Conservation (phyloP, 2,329 filamentous ascomycete genomes). For the Pseudogymnoascus verrucosus region DNA sequence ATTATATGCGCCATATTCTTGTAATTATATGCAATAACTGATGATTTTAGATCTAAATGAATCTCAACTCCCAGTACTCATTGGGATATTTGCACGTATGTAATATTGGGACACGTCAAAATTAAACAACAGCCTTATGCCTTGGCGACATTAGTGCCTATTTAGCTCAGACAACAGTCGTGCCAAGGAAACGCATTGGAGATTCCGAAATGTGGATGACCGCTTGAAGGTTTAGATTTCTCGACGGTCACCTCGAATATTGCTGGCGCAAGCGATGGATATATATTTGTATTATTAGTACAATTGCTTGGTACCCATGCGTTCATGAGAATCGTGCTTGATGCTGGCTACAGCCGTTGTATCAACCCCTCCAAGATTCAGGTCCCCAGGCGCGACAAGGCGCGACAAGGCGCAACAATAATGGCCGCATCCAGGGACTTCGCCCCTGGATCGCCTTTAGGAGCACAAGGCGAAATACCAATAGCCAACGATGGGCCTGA, state of each 20-base stretch:
- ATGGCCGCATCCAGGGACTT: constrained; percentile 1
- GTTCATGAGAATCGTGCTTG: neutral
- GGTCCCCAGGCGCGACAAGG: neutral
- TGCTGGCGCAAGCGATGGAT: neutral
- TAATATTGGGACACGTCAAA: neutral
- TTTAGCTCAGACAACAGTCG: neutral
- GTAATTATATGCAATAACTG: neutral
- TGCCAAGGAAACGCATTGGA: neutral
- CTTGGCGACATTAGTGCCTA: neutral
- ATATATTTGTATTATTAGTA: neutral
- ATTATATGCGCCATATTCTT: neutral
- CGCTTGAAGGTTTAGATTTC: neutral
- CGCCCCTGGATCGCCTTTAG: neutral
- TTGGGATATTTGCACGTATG: neutral
- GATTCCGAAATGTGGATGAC: constrained; percentile 3
- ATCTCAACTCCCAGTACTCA: neutral
- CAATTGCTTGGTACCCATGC: neutral
- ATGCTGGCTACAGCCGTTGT: neutral
- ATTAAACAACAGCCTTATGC: neutral
- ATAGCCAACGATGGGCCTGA: neutral
- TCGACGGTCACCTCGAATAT: neutral
- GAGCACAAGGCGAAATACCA: neutral
- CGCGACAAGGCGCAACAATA: neutral
- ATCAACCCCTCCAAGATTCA: neutral
- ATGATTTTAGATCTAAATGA: neutral